Conservation (phyloP, 164 flowering plant species). For the Liquidambar formosana region DNA sequence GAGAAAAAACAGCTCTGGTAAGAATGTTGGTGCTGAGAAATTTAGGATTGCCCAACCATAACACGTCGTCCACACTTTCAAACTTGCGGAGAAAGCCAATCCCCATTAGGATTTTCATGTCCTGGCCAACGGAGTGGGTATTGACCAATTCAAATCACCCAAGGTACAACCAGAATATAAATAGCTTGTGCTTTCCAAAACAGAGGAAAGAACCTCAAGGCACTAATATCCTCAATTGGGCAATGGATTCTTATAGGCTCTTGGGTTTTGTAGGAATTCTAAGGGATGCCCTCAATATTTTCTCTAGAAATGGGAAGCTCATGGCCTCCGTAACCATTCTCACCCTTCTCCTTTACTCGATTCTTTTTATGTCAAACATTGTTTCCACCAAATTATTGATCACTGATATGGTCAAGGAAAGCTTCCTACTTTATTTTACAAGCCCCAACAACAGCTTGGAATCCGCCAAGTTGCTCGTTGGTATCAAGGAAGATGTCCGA, state of each 20-base stretch:
- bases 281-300: slow-evolving; percentile 21
- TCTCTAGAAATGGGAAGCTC: slow-evolving; percentile 29
- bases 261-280: slow-evolving; percentile 1
- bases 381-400: slow-evolving; percentile 2
- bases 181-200: no score
- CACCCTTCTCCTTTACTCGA: slow-evolving; percentile 11
- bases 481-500: neutral
- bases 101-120: no score
- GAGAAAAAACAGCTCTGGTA: no score
- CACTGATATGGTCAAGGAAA: neutral
- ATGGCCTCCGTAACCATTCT: slow-evolving; percentile 17
- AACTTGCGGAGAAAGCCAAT: no score
- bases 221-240: no score
- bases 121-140: no score
- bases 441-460: neutral
- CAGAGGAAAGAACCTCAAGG: no score
- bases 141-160: no score
- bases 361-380: neutral
- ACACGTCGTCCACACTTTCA: no score
- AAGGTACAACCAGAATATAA: no score
- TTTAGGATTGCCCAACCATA: no score
- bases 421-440: neutral
- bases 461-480: neutral
- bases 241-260: neutral
- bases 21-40: no score